These are phyloP conservation scores for Chrysanthemum lavandulifolium DNA, from an alignment of 129 eudicot species.

Conservation along the genomic window DNA sequence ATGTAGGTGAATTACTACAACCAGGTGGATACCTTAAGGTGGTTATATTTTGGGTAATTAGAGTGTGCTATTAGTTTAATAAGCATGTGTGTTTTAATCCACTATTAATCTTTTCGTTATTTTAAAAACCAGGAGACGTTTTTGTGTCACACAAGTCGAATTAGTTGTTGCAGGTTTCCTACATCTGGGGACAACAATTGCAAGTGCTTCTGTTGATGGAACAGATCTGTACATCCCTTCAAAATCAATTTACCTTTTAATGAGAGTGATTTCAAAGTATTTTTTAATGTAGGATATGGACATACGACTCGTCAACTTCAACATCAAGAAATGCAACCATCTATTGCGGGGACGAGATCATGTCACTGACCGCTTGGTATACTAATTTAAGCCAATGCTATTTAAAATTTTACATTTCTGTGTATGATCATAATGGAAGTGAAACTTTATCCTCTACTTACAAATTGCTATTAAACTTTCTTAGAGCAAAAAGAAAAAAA, in stretches of 20 bases:
- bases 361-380: slow-evolving; percentile 96
- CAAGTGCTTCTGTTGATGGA: slow-evolving; percentile 98
- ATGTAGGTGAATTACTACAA: no score
- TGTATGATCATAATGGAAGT: slow-evolving; percentile 9
- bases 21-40: no score
- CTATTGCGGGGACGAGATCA: slow-evolving; percentile 94
- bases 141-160: slow-evolving; percentile 94
- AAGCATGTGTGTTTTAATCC: not conserved
- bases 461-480: not conserved
- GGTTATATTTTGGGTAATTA: no score
- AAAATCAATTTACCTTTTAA: slow-evolving; percentile 10
- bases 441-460: not conserved
- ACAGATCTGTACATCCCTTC: slow-evolving; percentile 59
- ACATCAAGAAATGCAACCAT: slow-evolving; percentile 96
- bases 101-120: slow-evolving; percentile 12
- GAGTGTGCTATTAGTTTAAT: no score
- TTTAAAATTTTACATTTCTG: not conserved
- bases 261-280: not conserved
- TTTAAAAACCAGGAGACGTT: slow-evolving; percentile 65
- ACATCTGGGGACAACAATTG: slow-evolving; percentile 94
- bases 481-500: not conserved
- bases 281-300: slow-evolving; percentile 75
- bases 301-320: slow-evolving; percentile 77
- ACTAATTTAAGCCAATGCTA: slow-evolving; percentile 2
- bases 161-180: slow-evolving; percentile 90